Conservation (phyloP, 805 yeast species). For the Metschnikowia lachancei region DNA sequence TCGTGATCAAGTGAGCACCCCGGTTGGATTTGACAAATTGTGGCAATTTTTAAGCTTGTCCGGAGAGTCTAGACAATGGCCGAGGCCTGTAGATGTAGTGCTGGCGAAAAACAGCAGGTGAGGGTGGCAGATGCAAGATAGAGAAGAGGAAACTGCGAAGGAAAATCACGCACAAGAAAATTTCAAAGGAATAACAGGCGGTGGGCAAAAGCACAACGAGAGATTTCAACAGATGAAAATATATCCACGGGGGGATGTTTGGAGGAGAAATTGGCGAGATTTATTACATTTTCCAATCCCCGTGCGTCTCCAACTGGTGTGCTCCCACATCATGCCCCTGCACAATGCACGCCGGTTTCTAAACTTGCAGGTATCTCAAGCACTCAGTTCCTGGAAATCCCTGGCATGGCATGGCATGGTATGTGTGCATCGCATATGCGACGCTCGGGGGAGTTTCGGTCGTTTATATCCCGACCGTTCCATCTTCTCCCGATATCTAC, state of each 20-base stretch:
- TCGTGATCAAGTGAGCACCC: too few relatives aligned
- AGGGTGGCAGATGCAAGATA: conserved; percentile 1
- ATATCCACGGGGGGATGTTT: background rate
- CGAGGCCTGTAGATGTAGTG: conserved; percentile 13
- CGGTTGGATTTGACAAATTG: background rate
- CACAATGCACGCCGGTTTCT: conserved; percentile 8
- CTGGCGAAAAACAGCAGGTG: conserved; percentile 13
- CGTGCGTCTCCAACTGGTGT: conserved; percentile 1
- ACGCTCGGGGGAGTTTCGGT: conserved; percentile 1
- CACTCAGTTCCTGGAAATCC: background rate
- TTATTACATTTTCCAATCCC: conserved; percentile 3
- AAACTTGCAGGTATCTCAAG: conserved; percentile 4
- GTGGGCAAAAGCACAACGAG: too few relatives aligned
- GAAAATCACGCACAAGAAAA: too few relatives aligned
- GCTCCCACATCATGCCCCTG: conserved; percentile 11
- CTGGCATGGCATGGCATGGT: background rate
- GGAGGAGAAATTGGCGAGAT: conserved; percentile 3
- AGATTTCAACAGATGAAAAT: too few relatives aligned
- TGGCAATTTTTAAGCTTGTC: conserved; percentile 7
- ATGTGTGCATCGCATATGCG: conserved; percentile 9
- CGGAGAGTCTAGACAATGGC: conserved; percentile 15
- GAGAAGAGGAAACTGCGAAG: background rate
- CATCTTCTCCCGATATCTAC: background rate
- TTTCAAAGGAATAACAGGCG: too few relatives aligned
- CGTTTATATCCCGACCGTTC: conserved; percentile 8